phyloP scores from a whole-genome alignment of 2,329 filamentous ascomycete genomes.

The Aspergillus pseudoglaucus region DNA sequence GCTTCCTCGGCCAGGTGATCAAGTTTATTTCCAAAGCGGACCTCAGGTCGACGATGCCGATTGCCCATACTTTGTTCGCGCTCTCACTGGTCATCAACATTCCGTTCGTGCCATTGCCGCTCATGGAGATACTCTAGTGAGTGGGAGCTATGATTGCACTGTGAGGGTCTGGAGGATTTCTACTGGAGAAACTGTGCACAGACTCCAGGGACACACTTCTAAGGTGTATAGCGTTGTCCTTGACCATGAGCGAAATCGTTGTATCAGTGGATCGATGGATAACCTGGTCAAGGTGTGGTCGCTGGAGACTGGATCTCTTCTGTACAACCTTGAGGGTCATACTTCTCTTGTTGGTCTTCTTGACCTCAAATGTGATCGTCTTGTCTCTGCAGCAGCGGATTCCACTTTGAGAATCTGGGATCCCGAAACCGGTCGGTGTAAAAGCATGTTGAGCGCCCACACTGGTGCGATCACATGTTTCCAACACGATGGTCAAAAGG shows the following conservation, averaged over 20 bases:
- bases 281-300: slow-evolving; percentile 98
- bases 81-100: slow-evolving; percentile 78
- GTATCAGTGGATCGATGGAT: slow-evolving; percentile 98
- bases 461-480: slow-evolving; percentile 98
- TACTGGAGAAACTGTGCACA: slow-evolving; percentile 79
- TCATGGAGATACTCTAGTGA: slow-evolving; percentile 90
- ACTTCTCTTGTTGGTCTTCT: slow-evolving; percentile 85
- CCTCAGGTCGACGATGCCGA: slow-evolving; percentile 66
- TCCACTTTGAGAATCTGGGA: slow-evolving; percentile 96
- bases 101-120: slow-evolving; percentile 95
- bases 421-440: slow-evolving; percentile 84
- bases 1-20: slow-evolving; percentile 72
- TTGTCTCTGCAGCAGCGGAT: slow-evolving; percentile 92
- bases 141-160: slow-evolving; percentile 91
- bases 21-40: slow-evolving; percentile 70
- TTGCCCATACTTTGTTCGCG: slow-evolving; percentile 91
- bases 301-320: slow-evolving; percentile 71
- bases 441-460: slow-evolving; percentile 82
- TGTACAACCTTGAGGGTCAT: slow-evolving; percentile 90
- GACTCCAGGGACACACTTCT: slow-evolving; percentile 76
- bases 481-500: slow-evolving; percentile 93
- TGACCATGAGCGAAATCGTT: slow-evolving; percentile 84
- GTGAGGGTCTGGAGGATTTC: slow-evolving; percentile 97
- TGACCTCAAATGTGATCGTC: slow-evolving; percentile 78
- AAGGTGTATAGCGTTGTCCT: slow-evolving; percentile 98